Base-by-base conservation (phyloP, 192 early-diverging fungal species). In the Rhizophagus clarus region DNA sequence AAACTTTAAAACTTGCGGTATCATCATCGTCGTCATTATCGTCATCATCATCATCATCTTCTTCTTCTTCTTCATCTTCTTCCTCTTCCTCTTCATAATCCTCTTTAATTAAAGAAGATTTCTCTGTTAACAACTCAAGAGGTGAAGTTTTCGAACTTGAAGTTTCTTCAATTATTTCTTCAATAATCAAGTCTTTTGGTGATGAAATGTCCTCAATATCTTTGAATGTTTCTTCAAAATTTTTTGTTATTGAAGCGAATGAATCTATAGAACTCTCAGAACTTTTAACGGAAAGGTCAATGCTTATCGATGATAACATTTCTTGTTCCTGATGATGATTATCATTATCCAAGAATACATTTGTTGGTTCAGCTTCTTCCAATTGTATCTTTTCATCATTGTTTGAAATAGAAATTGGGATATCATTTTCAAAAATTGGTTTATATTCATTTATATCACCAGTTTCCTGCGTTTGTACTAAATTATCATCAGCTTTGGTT, bases 261-360 rank as follows among this genome's bases (percentile, higher is more conserved):
- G 51, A 56, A 56, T 56, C 51, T 22, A 22, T 15, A 56, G 51
- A 56, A 56, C 51, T 22, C 20, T 22, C 51, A 56, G 51, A 22
- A 56, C 51, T 17, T 22, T 22, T 56, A 22, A 56, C 26, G 9
- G 24, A 24, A 72, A 5, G 28, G 0, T 10, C 12, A 26, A 28
- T 61, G 26, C 47, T 22, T 78, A 32, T 82, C 10, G 81, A 81
- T 3, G 56, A 37, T 14, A 72, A 79, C 26, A 81, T 81, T 12
- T 29, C 79, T 34, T 83, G 82, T 7, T 60, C 29, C 31, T 79
- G 68, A 12, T 76, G 73, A 4, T 80, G 73, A 12, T 76, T 24
- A 26, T 60, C 64, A 12, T 76, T 24, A 26, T 60, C 64, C 62
- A 11, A 77, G 17, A 22, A 29, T 40, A 31, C 26, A 60, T n/a